Base-by-base conservation (phyloP, 805 yeast genomes). In the Kazachstania bromeliacearum region DNA sequence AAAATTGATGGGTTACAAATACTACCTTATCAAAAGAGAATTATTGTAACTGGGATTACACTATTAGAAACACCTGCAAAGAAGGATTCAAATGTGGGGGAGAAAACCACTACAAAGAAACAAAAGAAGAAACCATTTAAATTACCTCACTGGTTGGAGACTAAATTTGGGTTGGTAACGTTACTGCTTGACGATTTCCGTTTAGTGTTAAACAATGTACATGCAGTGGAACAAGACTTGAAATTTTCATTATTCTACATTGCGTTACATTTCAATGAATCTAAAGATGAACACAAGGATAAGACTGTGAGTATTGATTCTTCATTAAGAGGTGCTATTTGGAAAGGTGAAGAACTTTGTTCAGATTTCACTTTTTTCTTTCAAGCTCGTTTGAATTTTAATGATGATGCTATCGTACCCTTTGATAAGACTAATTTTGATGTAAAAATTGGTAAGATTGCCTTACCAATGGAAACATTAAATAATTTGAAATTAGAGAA, bases 401-500 rank as follows among this genome's bases (percentile, higher is more conserved):
- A 12, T 25, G 34, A 19, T 7, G 27, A n/a, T 24, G 29, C 17
- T 13, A 27, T 34, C 7, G 19, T 42, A 7, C 42, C 44, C 2
- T 15, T 51, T 4, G 34, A 43, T n/a, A 27, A 46, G 7, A 26
- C 45, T 3, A 19, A 19, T 7, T 7, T 44, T 3, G 56, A 53
- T 26, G 20, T 51, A 3, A 51, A 51, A 27, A 13, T 47, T 7
- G 55, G 56, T 10, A 46, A 45, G 18, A 16, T 51, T 6, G 31
- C 33, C 6, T 9, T 53, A 14, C 52, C 57, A 13, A 41, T 39
- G 43, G 34, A 35, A 27, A 26, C 29, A 9, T 14, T 46, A 13
- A 28, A 40, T 6, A 17, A 28, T 6, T 20, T 41, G 7, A 29
- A 29, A 10, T 16, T 18, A 13, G 19, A 5, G 14, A 18, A 12